These are phyloP conservation scores for Fraxinus nigra DNA, from an alignment of 305 asterid species.

Conservation along the genomic window DNA sequence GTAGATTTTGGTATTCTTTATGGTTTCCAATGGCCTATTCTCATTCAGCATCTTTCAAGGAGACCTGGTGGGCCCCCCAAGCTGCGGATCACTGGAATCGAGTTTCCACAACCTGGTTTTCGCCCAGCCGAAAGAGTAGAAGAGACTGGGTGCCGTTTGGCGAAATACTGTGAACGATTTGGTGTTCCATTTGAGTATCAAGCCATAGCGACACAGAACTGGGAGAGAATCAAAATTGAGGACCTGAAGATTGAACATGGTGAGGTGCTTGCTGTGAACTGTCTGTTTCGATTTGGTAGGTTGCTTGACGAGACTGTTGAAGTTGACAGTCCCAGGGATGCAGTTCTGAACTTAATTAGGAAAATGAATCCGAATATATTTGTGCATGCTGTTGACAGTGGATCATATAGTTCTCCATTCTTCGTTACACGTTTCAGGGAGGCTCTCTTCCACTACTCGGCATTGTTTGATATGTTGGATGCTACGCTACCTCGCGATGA, in stretches of 20 bases:
- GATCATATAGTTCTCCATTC: slow-evolving; percentile 62
- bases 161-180: slow-evolving; percentile 66
- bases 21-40: slow-evolving; percentile 93
- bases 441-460: slow-evolving; percentile 74
- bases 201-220: slow-evolving; percentile 64
- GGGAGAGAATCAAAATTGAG: slow-evolving; percentile 70
- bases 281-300: slow-evolving; percentile 49
- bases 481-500: slow-evolving; percentile 58
- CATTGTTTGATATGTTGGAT: slow-evolving; percentile 83
- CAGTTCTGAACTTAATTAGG: slow-evolving; percentile 49
- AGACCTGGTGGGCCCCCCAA: slow-evolving; percentile 68
- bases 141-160: slow-evolving; percentile 73
- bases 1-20: slow-evolving; percentile 81
- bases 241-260: slow-evolving; percentile 57
- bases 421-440: slow-evolving; percentile 78
- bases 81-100: slow-evolving; percentile 83
- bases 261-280: slow-evolving; percentile 75
- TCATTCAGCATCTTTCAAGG: slow-evolving; percentile 59
- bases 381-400: slow-evolving; percentile 50
- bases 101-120: slow-evolving; percentile 80
- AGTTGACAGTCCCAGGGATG: slow-evolving; percentile 61
- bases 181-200: slow-evolving; percentile 78
- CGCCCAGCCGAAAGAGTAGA: slow-evolving; percentile 67
- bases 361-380: slow-evolving; percentile 59
- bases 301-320: slow-evolving; percentile 63